phyloP scores from a whole-genome alignment of 805 yeast species.

The Candida xiaguanensis region DNA sequence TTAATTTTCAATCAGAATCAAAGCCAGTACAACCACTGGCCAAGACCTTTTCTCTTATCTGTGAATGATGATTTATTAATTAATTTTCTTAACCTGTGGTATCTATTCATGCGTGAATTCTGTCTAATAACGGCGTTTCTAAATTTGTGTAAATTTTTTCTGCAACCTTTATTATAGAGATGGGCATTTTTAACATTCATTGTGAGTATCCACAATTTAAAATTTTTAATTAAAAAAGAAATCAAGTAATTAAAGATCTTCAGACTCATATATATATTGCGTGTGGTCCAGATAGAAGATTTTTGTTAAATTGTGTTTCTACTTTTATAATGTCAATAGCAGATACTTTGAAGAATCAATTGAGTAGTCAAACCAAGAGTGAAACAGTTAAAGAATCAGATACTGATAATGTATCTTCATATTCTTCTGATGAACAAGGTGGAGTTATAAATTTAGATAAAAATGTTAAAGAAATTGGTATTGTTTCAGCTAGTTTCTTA shows the following conservation, averaged over 20 bases:
- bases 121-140: slow-evolving; percentile 6
- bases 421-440: slow-evolving; percentile 18
- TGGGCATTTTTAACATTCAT: slow-evolving; percentile 3
- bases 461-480: slow-evolving; percentile 44
- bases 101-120: too few species aligned
- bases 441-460: slow-evolving; percentile 38
- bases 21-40: not conserved
- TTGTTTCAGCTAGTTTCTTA: slow-evolving; percentile 43
- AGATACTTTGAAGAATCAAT: slow-evolving; percentile 1
- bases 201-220: not conserved
- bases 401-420: slow-evolving; percentile 7
- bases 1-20: too few species aligned
- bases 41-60: not conserved
- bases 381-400: slow-evolving; percentile 2
- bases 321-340: slow-evolving; percentile 1
- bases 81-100: too few species aligned
- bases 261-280: too few species aligned
- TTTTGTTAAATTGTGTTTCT: too few species aligned
- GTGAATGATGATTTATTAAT: too few species aligned
- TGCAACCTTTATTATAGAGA: slow-evolving; percentile 1
- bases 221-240: not conserved
- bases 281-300: too few species aligned
- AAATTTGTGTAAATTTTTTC: not conserved
- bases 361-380: slow-evolving; percentile 6
- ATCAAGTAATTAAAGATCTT: too few species aligned